A percentile compares a stretch with the other conserved stretches of the same genome.
Evolutionary conservation across 139 green algal genomes (phyloP).

Genomic region (Yamagishiella unicocca): DNA sequence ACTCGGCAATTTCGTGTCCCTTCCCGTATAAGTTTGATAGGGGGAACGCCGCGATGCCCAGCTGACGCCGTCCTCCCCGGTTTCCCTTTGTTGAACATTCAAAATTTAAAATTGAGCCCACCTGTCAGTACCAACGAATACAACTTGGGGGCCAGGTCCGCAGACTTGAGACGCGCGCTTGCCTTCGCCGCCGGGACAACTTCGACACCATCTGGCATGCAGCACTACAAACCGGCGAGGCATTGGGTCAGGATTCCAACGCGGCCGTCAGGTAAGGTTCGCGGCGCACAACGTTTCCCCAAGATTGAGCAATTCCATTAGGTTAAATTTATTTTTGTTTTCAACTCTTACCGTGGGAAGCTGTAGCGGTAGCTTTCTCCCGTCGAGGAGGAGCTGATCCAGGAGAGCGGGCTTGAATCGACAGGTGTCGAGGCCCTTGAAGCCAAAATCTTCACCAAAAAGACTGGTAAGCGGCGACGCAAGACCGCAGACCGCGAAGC

Average conservation of each 20-base stretch:
- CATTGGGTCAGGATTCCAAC: no score
- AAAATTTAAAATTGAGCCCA: no score
- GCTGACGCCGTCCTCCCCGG: no score
- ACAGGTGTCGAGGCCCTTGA: background rate
- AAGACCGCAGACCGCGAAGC: constrained; percentile 15
- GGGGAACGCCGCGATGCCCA: no score
- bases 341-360: constrained; percentile 3
- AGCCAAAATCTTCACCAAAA: background rate
- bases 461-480: background rate
- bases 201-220: constrained; percentile 60
- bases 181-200: constrained; percentile 6
- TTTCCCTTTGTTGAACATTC: no score
- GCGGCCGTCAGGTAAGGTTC: no score
- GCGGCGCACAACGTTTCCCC: no score
- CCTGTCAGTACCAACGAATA: constrained; percentile 62
- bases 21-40: no score
- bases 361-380: background rate
- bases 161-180: background rate
- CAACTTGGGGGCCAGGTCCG: background rate
- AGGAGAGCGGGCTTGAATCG: background rate
- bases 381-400: background rate
- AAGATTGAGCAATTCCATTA: no score
- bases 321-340: no score
- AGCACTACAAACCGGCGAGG: no score
- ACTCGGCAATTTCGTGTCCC: no score